These are phyloP conservation scores for Zopfia rhizophila DNA, from an alignment of 2,329 filamentous ascomycete species.

Conservation along the genomic window DNA sequence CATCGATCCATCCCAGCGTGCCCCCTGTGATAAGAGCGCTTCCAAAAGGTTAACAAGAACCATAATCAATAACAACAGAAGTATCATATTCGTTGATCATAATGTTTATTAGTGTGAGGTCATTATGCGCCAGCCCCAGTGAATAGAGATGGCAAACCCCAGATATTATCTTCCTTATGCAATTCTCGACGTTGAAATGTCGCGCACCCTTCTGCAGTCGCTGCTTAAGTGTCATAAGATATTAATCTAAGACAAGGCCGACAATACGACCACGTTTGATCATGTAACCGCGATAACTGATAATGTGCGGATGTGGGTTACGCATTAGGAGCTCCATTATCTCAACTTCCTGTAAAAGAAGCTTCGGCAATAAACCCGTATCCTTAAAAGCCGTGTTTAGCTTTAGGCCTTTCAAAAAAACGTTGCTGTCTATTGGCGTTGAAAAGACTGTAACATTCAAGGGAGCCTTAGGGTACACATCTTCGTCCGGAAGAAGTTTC, in stretches of 20 bases:
- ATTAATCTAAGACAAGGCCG: conserved; percentile 20
- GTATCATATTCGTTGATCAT: conserved; percentile 42
- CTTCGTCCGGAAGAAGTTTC: conserved; percentile 24
- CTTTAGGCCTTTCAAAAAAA: conserved; percentile 25
- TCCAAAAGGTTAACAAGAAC: conserved; percentile 44
- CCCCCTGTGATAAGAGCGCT: conserved; percentile 38
- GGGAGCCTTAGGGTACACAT: conserved; percentile 25
- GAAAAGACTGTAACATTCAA: conserved; percentile 18
- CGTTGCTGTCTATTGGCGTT: conserved; percentile 10
- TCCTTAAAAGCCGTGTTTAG: conserved; percentile 17
- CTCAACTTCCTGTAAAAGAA: conserved; percentile 26
- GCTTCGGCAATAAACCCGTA: conserved; percentile 20
- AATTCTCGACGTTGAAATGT: conserved; percentile 18
- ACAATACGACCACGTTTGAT: conserved; percentile 26
- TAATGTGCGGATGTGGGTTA: conserved; percentile 25
- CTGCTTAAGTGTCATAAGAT: conserved; percentile 16
- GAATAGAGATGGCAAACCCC: conserved; percentile 25
- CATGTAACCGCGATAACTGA: conserved; percentile 24
- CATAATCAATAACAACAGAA: conserved; percentile 51
- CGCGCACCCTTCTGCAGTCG: conserved; percentile 12
- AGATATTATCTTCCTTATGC: conserved; percentile 19
- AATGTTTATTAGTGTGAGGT: conserved; percentile 50
- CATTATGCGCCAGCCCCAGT: conserved; percentile 48
- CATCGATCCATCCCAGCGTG: conserved; percentile 35
- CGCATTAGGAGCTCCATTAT: conserved; percentile 20